Base-by-base conservation (phyloP, 1,284 basidiomycete genomes). In the Apiotrichum domesticum region DNA sequence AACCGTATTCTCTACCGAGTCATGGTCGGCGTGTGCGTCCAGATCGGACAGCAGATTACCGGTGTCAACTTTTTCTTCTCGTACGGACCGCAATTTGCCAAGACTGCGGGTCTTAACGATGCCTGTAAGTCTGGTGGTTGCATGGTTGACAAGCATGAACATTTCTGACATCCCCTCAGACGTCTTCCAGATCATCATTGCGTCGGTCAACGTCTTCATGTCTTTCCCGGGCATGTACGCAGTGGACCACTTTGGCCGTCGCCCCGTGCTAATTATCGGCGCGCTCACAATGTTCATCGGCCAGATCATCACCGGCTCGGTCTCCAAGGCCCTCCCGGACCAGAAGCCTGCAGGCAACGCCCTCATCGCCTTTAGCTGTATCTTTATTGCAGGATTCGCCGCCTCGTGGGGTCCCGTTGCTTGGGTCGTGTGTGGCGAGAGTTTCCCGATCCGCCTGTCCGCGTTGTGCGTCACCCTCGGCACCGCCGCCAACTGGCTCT, bases 361-460 rank as follows among this genome's bases (percentile, higher is more conserved):
- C 21, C 68, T 79, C 53, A 77, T 81, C 64, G 77, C 78, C 40
- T 79, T 80, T 66, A 76, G 73, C 43, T 79, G 77, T 68, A 60
- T 80, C 64, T 80, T 80, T 69, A 71, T 80, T 59, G 77, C 76
- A 33, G 72, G 70, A 33, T 80, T 80, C 64, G 79, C 79, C 9
- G 63, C 73, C 13, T 74, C 74, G 49, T 79, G 77, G 75, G 79
- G 77, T 35, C 77, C 78, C 3, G 73, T 78, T 46, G 76, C 69
- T 35, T 70, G 69, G 73, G 73, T 74, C 55, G 71, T 73, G 40
- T 68, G 66, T 58, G 75, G 74, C 50, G 78, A 79, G 63, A 73
- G 77, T 43, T 79, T 78, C 75, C 75, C 76, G 37, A 72, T 74
- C 57, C 67, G 73, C 44, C 67, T 78, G 29, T 70, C 70, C 10